Evolutionary conservation across 306 rosid genomes (phyloP).

Genomic region (Lathyrus oleraceus): DNA sequence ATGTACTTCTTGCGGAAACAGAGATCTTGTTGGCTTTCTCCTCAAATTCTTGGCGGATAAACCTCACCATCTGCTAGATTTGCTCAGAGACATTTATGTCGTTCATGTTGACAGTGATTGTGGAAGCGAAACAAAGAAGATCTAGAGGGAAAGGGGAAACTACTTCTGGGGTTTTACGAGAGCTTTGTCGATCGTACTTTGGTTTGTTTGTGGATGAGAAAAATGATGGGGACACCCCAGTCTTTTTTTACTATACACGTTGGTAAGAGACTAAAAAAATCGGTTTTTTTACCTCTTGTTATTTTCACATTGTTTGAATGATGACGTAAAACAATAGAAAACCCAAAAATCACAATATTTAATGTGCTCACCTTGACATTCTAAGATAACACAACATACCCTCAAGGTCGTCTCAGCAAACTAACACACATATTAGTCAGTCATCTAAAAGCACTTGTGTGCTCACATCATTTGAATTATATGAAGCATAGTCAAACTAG

Average conservation of each 20-base stretch:
- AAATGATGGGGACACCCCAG: background rate
- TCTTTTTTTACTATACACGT: constrained; percentile 13
- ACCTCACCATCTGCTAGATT: constrained; percentile 99
- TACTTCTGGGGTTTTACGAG: constrained; percentile 7
- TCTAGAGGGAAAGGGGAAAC: constrained; percentile 30
- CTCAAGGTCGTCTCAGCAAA: too few relatives aligned
- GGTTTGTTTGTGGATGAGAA: constrained; percentile 19
- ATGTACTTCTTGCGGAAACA: constrained; percentile 89
- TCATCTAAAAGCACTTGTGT: too few relatives aligned
- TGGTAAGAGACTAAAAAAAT: background rate
- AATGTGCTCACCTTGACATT: too few relatives aligned
- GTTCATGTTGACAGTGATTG: constrained; percentile 58
- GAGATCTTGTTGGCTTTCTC: constrained; percentile 99
- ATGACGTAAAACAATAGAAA: too few relatives aligned
- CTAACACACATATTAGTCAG: too few relatives aligned
- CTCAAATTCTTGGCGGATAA: constrained; percentile 98
- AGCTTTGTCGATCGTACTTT: constrained; percentile 32
- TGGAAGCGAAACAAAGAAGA: constrained; percentile 48
- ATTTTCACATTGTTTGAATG: too few relatives aligned
- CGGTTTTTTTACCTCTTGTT: background rate
- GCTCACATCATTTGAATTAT: too few relatives aligned
- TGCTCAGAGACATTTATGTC: constrained; percentile 96
- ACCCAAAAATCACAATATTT: too few relatives aligned
- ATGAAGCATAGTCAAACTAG: too few relatives aligned
- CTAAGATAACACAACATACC: too few relatives aligned